Percentiles rank a stretch among this genome's conserved stretches.
Evolutionary conservation across 805 yeast species (phyloP).

Genomic region (Candida sithepensis): DNA sequence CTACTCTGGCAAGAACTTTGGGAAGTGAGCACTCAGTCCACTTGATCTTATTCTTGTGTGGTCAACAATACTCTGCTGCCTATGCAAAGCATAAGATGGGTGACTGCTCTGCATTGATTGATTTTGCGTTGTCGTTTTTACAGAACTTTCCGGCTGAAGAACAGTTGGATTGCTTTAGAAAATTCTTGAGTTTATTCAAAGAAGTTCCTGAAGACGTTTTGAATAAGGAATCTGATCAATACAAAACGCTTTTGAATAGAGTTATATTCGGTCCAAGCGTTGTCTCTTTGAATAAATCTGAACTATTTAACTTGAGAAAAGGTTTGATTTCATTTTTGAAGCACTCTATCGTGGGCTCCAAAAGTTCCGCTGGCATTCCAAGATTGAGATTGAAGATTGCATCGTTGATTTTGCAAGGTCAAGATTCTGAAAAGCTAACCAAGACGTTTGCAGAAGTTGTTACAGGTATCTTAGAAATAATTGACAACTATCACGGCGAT

Average conservation of each 20-base stretch:
- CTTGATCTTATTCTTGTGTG: slow-evolving; percentile 70
- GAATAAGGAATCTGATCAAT: slow-evolving; percentile 35
- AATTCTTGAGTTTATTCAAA: slow-evolving; percentile 51
- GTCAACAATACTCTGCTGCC: slow-evolving; percentile 67
- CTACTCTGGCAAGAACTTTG: slow-evolving; percentile 72
- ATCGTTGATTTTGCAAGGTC: slow-evolving; percentile 30
- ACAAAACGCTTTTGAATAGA: slow-evolving; percentile 41
- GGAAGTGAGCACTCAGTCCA: slow-evolving; percentile 67
- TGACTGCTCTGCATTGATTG: slow-evolving; percentile 66
- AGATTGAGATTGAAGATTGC: slow-evolving; percentile 40
- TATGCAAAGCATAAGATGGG: slow-evolving; percentile 52
- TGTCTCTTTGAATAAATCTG: slow-evolving; percentile 46
- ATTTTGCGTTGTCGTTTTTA: slow-evolving; percentile 68
- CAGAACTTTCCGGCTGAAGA: slow-evolving; percentile 64
- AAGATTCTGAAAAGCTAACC: slow-evolving; percentile 19
- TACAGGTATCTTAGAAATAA: slow-evolving; percentile 34
- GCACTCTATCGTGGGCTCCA: slow-evolving; percentile 41
- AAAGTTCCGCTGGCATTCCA: slow-evolving; percentile 37
- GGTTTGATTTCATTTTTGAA: slow-evolving; percentile 56
- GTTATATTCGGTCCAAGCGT: slow-evolving; percentile 63
- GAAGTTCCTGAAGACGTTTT: slow-evolving; percentile 40
- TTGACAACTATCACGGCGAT: slow-evolving; percentile 32
- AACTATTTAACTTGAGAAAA: slow-evolving; percentile 44
- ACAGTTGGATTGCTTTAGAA: slow-evolving; percentile 54
- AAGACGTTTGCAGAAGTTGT: slow-evolving; percentile 27